A percentile compares a stretch with the other conserved stretches of the same genome.
These are phyloP conservation scores for Verruconis gallopava DNA, from an alignment of 2,329 filamentous ascomycete genomes.

Conservation along the genomic window DNA sequence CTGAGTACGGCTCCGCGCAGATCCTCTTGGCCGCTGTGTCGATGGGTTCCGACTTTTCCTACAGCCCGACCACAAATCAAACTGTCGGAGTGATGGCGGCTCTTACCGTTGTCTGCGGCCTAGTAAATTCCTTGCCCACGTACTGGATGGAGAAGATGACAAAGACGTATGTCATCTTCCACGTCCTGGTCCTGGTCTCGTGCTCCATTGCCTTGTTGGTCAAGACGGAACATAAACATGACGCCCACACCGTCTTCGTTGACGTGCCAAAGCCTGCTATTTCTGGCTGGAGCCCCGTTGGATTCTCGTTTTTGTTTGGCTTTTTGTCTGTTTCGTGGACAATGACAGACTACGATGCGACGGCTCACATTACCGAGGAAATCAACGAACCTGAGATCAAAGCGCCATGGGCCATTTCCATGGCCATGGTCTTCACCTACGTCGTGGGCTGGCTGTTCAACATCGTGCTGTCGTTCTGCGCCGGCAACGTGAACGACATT, in stretches of 20 bases:
- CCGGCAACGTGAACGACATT: constrained; percentile 38
- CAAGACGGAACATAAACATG: constrained; percentile 38
- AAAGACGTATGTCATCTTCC: constrained; percentile 45
- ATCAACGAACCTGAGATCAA: constrained; percentile 38
- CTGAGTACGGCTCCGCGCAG: constrained; percentile 44
- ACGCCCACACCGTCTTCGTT: constrained; percentile 42
- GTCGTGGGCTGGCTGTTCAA: constrained; percentile 44
- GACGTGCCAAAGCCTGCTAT: constrained; percentile 31
- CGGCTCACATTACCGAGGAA: constrained; percentile 20
- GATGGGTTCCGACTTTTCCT: constrained; percentile 36
- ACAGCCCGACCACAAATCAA: constrained; percentile 32
- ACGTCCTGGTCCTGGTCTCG: constrained; percentile 38
- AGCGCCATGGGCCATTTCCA: constrained; percentile 43
- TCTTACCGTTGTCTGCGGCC: constrained; percentile 32
- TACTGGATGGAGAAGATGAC: constrained; percentile 47
- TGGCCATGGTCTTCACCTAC: constrained; percentile 44
- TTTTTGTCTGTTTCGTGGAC: constrained; percentile 48
- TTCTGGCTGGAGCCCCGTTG: constrained; percentile 41
- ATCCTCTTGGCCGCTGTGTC: constrained; percentile 44
- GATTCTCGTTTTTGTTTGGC: constrained; percentile 47
- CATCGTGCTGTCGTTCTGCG: constrained; percentile 45
- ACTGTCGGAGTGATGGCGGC: constrained; percentile 44
- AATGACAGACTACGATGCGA: constrained; percentile 43
- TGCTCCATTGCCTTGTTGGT: constrained; percentile 40
- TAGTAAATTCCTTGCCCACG: constrained; percentile 40